A percentile compares a stretch with the other conserved stretches of the same genome.
These are phyloP conservation scores for Anisodus acutangulus DNA, from an alignment of 257 asterid genomes.

Conservation along the genomic window DNA sequence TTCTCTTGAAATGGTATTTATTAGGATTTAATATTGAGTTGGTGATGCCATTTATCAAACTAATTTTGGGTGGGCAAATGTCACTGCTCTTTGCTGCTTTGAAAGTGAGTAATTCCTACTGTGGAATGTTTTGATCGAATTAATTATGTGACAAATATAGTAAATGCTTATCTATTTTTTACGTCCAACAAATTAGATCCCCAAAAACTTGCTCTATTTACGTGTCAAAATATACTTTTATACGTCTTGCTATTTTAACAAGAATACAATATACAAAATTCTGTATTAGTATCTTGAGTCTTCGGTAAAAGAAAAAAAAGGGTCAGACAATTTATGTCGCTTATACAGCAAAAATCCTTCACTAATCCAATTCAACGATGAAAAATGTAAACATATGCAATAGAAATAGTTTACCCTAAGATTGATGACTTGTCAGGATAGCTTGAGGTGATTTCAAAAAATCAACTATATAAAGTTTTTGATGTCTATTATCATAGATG, in stretches of 20 bases:
- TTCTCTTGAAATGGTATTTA: neutral
- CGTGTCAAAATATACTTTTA: neutral
- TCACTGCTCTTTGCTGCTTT: neutral
- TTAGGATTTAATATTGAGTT: neutral
- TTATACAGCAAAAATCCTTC: too few species aligned
- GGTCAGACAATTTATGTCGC: too few species aligned
- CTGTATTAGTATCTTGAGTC: too few species aligned
- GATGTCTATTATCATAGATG: too few species aligned
- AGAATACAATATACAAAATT: neutral
- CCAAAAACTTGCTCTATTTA: neutral
- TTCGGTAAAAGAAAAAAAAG: too few species aligned
- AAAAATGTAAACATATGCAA: too few species aligned
- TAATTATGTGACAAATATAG: conserved; percentile 7
- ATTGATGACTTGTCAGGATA: too few species aligned
- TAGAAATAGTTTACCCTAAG: too few species aligned
- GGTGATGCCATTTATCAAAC: neutral
- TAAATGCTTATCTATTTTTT: neutral
- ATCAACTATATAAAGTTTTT: too few species aligned
- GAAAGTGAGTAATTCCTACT: conserved; percentile 20
- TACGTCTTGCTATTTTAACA: conserved; percentile 9
- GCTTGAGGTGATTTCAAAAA: too few species aligned
- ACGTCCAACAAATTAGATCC: neutral
- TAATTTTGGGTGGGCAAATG: neutral
- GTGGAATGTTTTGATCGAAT: neutral
- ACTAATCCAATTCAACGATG: too few species aligned